Evolutionary conservation across 2,329 filamentous ascomycete species (phyloP).

Genomic region (Aspergillus sp.): DNA sequence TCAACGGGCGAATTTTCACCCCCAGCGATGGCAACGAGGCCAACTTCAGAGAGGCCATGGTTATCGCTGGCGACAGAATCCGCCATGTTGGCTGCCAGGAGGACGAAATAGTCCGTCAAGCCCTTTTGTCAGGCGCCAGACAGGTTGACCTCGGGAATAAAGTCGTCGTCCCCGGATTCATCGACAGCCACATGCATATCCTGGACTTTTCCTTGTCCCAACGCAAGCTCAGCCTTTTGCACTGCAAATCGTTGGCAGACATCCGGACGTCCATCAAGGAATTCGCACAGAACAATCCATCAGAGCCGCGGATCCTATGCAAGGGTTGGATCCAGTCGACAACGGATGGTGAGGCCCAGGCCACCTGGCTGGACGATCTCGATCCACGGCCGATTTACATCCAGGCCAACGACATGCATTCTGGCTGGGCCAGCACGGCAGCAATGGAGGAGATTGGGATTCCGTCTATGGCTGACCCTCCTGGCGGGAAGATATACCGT

Average conservation of each 20-base stretch:
- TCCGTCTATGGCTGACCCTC: slow-evolving; percentile 39
- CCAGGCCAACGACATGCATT: slow-evolving; percentile 51
- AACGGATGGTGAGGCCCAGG: slow-evolving; percentile 43
- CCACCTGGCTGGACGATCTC: slow-evolving; percentile 48
- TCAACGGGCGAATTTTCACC: slow-evolving; percentile 34
- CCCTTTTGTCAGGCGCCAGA: slow-evolving; percentile 17
- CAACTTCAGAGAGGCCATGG: slow-evolving; percentile 33
- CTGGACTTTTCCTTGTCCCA: slow-evolving; percentile 50
- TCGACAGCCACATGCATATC: slow-evolving; percentile 52
- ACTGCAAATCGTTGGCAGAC: slow-evolving; percentile 42
- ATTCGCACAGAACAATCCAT: slow-evolving; percentile 40
- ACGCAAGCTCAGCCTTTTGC: slow-evolving; percentile 43
- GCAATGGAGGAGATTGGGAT: slow-evolving; percentile 46
- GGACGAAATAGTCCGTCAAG: slow-evolving; percentile 8
- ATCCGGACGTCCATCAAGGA: slow-evolving; percentile 43
- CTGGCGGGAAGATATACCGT: slow-evolving; percentile 48
- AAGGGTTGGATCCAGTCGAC: slow-evolving; percentile 51
- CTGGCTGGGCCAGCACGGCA: slow-evolving; percentile 50
- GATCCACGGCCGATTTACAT: slow-evolving; percentile 50
- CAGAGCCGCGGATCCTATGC: slow-evolving; percentile 43
- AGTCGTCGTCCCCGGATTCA: slow-evolving; percentile 47
- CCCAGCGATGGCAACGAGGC: slow-evolving; percentile 11
- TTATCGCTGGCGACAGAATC: slow-evolving; percentile 42
- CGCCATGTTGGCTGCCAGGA: slow-evolving; percentile 36
- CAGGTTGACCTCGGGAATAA: slow-evolving; percentile 34